A percentile compares a stretch with the other conserved stretches of the same genome.
These are phyloP conservation scores for Tetradesmus obliquus DNA, from an alignment of 139 green algal genomes.

Conservation along the genomic window DNA sequence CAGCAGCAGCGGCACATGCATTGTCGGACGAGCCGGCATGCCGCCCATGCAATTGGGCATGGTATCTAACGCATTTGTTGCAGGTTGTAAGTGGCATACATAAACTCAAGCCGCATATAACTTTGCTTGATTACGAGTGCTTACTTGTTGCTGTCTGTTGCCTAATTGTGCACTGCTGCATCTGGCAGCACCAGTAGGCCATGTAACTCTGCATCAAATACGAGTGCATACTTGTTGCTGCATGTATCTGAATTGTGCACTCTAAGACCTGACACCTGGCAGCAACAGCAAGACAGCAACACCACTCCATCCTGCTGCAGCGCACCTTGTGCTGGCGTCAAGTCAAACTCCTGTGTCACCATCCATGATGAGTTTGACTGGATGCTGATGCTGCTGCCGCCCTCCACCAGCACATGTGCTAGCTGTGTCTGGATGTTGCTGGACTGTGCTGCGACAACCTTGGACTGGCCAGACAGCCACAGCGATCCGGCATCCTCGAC, in stretches of 20 bases:
- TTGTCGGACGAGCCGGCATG: not conserved
- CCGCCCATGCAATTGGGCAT: too few relatives aligned
- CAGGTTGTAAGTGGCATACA: too few relatives aligned
- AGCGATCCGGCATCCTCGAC: conserved; percentile 22
- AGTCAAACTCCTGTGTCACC: conserved; percentile 13
- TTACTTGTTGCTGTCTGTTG: too few relatives aligned
- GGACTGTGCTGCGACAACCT: not conserved
- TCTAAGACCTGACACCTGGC: not conserved
- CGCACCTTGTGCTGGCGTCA: conserved; percentile 19
- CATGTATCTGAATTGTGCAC: too few relatives aligned
- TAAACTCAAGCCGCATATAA: too few relatives aligned
- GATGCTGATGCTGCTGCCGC: not conserved
- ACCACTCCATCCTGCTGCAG: not conserved
- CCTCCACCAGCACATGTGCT: conserved; percentile 28
- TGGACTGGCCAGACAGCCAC: conserved; percentile 9
- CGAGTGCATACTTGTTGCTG: too few relatives aligned
- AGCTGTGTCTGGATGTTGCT: conserved; percentile 43
- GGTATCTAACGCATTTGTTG: too few relatives aligned
- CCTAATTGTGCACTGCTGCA: too few relatives aligned
- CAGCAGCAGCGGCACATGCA: not conserved
- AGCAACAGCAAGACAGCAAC: not conserved
- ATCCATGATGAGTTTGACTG: not conserved
- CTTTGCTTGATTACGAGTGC: too few relatives aligned
- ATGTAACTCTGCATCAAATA: too few relatives aligned
- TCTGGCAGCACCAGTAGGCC: too few relatives aligned